Percentiles rank a stretch among this genome's conserved stretches.
phyloP scores from a whole-genome alignment of 106 monocot species.

The Dendrobium huoshanense region DNA sequence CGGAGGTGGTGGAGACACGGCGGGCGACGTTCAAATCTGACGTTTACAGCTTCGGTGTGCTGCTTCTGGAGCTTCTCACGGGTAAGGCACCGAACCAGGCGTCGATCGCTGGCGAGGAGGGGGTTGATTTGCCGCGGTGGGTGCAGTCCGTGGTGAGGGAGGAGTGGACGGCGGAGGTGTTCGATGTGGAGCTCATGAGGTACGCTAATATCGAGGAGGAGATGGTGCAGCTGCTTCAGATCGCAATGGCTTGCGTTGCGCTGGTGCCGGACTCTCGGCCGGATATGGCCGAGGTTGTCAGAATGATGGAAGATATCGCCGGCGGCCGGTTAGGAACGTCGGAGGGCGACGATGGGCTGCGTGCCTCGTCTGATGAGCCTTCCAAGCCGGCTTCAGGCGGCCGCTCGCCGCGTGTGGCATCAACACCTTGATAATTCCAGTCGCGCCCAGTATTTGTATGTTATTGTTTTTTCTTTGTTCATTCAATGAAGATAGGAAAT shows the following conservation, averaged over 20 bases:
- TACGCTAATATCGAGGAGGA: constrained; percentile 58
- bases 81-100: constrained; percentile 81
- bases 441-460: neutral
- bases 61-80: constrained; percentile 82
- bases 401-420: constrained; percentile 14
- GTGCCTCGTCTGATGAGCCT: constrained; percentile 27
- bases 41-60: constrained; percentile 87
- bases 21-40: constrained; percentile 62
- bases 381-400: constrained; percentile 25
- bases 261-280: constrained; percentile 49
- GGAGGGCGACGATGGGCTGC: constrained; percentile 20
- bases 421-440: neutral
- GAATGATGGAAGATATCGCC: constrained; percentile 51
- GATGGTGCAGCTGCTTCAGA: constrained; percentile 68
- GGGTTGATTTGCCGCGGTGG: constrained; percentile 88
- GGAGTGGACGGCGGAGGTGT: constrained; percentile 84
- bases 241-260: constrained; percentile 61
- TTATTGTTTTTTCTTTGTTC: neutral
- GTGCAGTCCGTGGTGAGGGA: constrained; percentile 73
- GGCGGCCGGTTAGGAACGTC: constrained; percentile 15
- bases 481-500: neutral
- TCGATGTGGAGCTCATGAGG: constrained; percentile 49
- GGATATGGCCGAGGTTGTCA: constrained; percentile 31
- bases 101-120: constrained; percentile 58
- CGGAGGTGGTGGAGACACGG: constrained; percentile 66